These are phyloP conservation scores for Pythium coloratum DNA, from an alignment of 352 stramenopile species.

Conservation along the genomic window DNA sequence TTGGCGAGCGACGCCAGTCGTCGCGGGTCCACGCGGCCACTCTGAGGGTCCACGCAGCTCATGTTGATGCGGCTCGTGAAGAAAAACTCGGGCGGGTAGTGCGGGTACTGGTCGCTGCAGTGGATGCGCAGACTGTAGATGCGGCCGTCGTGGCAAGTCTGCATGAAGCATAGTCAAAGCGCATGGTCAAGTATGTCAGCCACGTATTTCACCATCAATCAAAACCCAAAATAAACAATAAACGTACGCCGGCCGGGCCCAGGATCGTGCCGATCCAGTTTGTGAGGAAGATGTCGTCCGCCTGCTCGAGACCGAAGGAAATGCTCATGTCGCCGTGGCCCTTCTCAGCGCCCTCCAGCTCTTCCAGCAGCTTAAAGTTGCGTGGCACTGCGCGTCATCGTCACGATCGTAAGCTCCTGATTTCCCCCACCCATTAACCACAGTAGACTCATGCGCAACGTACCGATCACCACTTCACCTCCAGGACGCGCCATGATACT, in stretches of 20 bases:
- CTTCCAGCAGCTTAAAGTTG: slow-evolving; percentile 95
- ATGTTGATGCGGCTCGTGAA: slow-evolving; percentile 99
- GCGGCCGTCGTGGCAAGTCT: slow-evolving; percentile 95
- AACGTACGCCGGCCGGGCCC: slow-evolving; percentile 91
- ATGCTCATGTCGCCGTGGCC: slow-evolving; percentile 93
- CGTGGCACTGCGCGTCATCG: slow-evolving; percentile 60
- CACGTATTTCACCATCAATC: neutral
- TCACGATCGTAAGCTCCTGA: neutral
- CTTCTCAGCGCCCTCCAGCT: slow-evolving; percentile 92
- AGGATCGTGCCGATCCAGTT: slow-evolving; percentile 99
- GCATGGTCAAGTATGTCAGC: neutral
- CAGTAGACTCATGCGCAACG: slow-evolving; percentile 10
- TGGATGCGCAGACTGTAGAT: slow-evolving; percentile 96
- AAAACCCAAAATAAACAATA: slow-evolving; percentile 6
- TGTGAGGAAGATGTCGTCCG: slow-evolving; percentile 97
- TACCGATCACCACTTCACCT: slow-evolving; percentile 80
- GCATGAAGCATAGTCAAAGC: neutral
- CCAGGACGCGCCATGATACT: slow-evolving; percentile 70
- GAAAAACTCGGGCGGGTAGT: slow-evolving; percentile 90
- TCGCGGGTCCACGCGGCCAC: slow-evolving; percentile 77
- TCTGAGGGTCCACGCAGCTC: slow-evolving; percentile 92
- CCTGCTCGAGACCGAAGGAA: slow-evolving; percentile 94
- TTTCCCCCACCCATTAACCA: neutral
- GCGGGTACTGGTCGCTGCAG: slow-evolving; percentile 94
- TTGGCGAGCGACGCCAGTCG: slow-evolving; percentile 64